Conservation (phyloP, 805 yeast genomes). For the Isabelozyma rhagii region DNA sequence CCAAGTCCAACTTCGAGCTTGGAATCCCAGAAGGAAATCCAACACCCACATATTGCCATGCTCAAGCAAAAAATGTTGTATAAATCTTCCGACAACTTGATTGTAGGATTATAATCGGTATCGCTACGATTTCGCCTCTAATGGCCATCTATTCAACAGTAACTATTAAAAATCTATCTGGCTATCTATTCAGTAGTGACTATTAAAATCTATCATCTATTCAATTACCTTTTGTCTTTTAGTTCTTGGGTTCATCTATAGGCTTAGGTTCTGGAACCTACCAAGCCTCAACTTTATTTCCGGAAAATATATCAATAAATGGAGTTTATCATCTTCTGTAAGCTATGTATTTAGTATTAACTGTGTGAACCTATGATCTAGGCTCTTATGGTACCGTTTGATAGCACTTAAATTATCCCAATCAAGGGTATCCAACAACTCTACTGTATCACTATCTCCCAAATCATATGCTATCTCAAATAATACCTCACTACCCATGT, state of each 20-base stretch:
- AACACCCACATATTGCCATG: not conserved
- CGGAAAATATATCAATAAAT: too few relatives aligned
- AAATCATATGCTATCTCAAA: conserved; percentile 32
- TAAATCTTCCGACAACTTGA: conserved; percentile 18
- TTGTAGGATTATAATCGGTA: conserved; percentile 13
- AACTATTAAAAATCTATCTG: not conserved
- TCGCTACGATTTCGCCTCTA: not conserved
- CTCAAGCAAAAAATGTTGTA: conserved; percentile 1
- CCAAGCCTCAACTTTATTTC: too few relatives aligned
- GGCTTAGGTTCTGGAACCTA: too few relatives aligned
- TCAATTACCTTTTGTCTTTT: not conserved
- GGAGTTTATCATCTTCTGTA: too few relatives aligned
- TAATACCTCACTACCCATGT: conserved; percentile 39
- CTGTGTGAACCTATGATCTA: not conserved
- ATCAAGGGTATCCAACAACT: conserved; percentile 7
- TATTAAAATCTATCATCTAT: not conserved
- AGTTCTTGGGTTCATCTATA: too few relatives aligned
- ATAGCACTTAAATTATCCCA: conserved; percentile 8
- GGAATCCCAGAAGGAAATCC: not conserved
- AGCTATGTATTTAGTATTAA: too few relatives aligned
- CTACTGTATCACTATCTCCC: not conserved
- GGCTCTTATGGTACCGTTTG: not conserved
- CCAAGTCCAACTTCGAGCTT: not conserved
- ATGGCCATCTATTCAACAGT: not conserved
- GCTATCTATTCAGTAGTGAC: not conserved